Evolutionary conservation across 495 filamentous ascomycete species (phyloP).

Genomic region (Neurospora sp.): DNA sequence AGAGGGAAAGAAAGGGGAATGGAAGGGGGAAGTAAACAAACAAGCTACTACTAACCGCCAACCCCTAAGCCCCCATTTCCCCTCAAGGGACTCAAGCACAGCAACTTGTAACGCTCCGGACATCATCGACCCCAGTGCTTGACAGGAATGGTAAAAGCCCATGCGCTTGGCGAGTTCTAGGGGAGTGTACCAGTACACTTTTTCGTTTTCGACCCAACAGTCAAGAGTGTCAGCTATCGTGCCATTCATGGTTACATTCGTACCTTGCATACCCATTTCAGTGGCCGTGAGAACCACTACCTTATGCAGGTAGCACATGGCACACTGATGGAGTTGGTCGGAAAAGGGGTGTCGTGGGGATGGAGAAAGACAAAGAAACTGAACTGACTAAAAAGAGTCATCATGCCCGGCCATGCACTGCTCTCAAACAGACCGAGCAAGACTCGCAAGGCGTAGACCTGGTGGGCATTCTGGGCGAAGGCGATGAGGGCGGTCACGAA

Average conservation of each 20-base stretch:
- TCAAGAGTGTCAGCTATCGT: background rate
- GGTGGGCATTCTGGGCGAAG: conserved; percentile 16
- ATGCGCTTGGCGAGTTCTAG: conserved; percentile 29
- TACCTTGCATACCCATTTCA: background rate
- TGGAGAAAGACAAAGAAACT: background rate
- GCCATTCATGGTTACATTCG: background rate
- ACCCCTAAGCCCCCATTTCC: conserved; percentile 36
- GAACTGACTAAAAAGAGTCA: conserved; percentile 27
- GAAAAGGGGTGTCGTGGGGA: background rate
- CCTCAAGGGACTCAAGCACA: conserved; percentile 39
- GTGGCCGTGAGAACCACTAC: background rate
- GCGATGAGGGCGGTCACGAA: conserved; percentile 26
- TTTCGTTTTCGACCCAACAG: background rate
- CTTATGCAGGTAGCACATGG: background rate
- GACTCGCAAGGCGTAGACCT: conserved; percentile 34
- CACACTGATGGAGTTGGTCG: background rate
- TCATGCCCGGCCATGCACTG: conserved; percentile 33
- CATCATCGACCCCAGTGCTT: conserved; percentile 28
- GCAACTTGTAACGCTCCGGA: conserved; percentile 43
- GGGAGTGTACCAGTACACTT: conserved; percentile 31
- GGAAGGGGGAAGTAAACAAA: background rate
- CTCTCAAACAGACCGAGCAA: conserved; percentile 45
- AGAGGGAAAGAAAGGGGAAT: background rate
- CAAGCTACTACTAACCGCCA: conserved; percentile 29
- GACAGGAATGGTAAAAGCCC: conserved; percentile 35